A percentile compares a stretch with the other conserved stretches of the same genome.
Conservation (phyloP, 2,329 filamentous ascomycete species). For the Talaromyces sp. region DNA sequence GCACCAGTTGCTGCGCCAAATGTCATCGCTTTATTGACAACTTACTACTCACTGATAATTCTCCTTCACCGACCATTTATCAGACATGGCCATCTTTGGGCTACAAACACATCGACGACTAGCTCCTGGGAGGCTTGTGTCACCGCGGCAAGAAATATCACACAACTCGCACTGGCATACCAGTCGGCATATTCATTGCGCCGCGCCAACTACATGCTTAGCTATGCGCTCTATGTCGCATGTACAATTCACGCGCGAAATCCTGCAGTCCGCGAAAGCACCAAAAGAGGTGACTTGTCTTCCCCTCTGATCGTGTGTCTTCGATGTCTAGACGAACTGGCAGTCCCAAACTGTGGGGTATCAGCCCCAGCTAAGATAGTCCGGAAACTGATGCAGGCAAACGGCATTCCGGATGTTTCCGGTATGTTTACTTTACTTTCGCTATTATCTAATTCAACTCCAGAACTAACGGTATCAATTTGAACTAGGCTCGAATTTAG, state of each 20-base stretch:
- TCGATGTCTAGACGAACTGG: constrained; percentile 27
- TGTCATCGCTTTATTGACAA: constrained; percentile 25
- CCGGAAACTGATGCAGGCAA: constrained; percentile 6
- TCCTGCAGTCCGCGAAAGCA: constrained; percentile 20
- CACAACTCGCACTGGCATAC: constrained; percentile 31
- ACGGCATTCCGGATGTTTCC: constrained; percentile 12
- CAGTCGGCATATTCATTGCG: constrained; percentile 35
- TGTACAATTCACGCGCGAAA: constrained; percentile 39
- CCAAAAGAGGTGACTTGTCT: constrained; percentile 18
- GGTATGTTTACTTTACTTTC: background rate
- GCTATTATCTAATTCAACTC: background rate
- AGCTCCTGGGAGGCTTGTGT: constrained; percentile 28
- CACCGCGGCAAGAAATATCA: constrained; percentile 29
- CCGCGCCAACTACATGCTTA: constrained; percentile 36
- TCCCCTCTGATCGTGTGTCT: constrained; percentile 22
- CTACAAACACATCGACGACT: constrained; percentile 16
- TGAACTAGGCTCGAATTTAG: background rate
- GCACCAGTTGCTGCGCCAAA: constrained; percentile 18
- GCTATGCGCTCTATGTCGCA: constrained; percentile 39
- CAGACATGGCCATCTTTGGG: constrained; percentile 23
- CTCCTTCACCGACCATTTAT: constrained; percentile 43
- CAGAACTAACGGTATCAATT: background rate
- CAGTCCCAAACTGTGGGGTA: constrained; percentile 3
- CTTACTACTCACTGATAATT: constrained; percentile 40
- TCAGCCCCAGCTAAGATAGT: constrained; percentile 4